Evolutionary conservation across 805 yeast genomes (phyloP).

Genomic region (Pichia insulana): DNA sequence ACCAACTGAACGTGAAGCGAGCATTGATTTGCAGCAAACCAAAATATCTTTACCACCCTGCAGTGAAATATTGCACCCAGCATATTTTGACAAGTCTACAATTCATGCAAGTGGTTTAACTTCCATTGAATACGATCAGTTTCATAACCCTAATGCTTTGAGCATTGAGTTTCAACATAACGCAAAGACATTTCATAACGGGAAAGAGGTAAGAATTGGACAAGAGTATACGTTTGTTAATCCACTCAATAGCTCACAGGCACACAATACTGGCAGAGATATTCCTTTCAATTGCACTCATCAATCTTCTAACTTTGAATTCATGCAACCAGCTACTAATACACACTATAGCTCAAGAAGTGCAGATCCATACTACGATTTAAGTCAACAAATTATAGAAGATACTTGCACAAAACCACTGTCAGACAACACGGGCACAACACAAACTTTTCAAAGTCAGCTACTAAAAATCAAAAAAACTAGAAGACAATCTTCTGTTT

Average conservation of each 20-base stretch:
- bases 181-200: slow-evolving; percentile 7
- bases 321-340: too few species aligned
- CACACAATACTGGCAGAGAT: not conserved
- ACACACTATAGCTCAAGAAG: not conserved
- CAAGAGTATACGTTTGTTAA: not conserved
- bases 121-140: slow-evolving; percentile 5
- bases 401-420: not conserved
- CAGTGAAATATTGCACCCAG: slow-evolving; percentile 11
- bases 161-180: slow-evolving; percentile 8
- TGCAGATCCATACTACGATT: slow-evolving; percentile 5
- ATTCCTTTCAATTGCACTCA: not conserved
- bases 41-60: slow-evolving; percentile 19
- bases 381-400: slow-evolving; percentile 2
- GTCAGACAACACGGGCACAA: not conserved
- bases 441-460: not conserved
- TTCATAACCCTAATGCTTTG: slow-evolving; percentile 3
- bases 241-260: not conserved
- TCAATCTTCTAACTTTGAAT: too few species aligned
- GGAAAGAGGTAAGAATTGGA: slow-evolving; percentile 3
- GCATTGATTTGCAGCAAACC: slow-evolving; percentile 6
- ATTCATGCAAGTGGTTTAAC: slow-evolving; percentile 16
- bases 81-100: slow-evolving; percentile 14
- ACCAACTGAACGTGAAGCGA: slow-evolving; percentile 15
- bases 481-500: slow-evolving; percentile 6
- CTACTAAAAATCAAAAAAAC: slow-evolving; percentile 7